A percentile compares a stretch with the other conserved stretches of the same genome.
Evolutionary conservation across 352 stramenopile genomes (phyloP).

Genomic region (Pythium aquatile): DNA sequence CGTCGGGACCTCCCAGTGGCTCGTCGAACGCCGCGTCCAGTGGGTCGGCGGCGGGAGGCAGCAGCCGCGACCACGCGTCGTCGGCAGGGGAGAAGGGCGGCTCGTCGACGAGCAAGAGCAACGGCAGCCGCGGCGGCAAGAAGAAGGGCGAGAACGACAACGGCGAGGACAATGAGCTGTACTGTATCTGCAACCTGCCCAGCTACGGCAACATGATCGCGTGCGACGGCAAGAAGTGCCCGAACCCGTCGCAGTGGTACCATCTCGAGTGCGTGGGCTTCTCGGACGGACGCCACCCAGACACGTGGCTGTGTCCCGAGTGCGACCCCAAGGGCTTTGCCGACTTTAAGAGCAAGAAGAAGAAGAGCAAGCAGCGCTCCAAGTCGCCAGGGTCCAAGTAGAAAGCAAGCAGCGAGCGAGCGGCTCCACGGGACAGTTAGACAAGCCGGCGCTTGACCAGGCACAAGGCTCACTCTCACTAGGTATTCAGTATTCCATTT

Average conservation of each 20-base stretch:
- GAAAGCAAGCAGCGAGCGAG: conserved; percentile 1
- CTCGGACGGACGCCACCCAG: conserved; percentile 71
- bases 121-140: conserved; percentile 34
- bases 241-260: conserved; percentile 87
- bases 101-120: conserved; percentile 21
- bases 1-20: conserved; percentile 12
- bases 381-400: conserved; percentile 76
- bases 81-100: conserved; percentile 2
- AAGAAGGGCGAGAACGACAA: conserved; percentile 67
- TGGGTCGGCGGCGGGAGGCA: conserved; percentile 4
- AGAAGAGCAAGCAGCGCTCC: conserved; percentile 77
- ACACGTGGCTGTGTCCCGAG: conserved; percentile 86
- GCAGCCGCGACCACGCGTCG: not conserved
- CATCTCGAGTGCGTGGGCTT: conserved; percentile 85
- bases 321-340: conserved; percentile 83
- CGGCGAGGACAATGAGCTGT: conserved; percentile 85
- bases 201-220: conserved; percentile 90
- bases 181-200: conserved; percentile 84
- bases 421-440: not conserved
- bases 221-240: conserved; percentile 86
- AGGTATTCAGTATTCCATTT: conserved; percentile 10
- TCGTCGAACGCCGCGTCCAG: conserved; percentile 3
- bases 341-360: conserved; percentile 82
- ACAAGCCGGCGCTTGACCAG: not conserved
- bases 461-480: conserved; percentile 2